Base-by-base conservation (phyloP, 1,284 basidiomycete species). In the Cerioporus squamosus region DNA sequence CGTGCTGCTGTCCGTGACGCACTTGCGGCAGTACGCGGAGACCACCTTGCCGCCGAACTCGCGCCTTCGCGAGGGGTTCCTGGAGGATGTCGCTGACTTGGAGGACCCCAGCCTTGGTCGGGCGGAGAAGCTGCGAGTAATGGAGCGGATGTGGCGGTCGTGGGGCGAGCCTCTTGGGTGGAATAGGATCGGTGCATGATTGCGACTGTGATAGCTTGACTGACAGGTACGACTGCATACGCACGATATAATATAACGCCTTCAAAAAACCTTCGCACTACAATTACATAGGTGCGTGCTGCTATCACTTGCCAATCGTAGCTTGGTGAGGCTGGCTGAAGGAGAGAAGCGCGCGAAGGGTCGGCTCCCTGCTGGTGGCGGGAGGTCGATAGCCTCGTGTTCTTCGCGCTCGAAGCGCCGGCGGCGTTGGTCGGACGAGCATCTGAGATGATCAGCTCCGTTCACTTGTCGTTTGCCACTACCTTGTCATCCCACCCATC, bases 61-160 rank as follows among this genome's bases (percentile, higher is more conserved):
- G n/a, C 77, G 84, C 18, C 72, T 90, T n/a, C 81, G 84, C 17
- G 81, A 88, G 57, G 89, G 88, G 1, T 95, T 97, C 74, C 73
- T 97, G 64, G 87, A 93, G 56, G 97, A 99, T 70, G 82, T 98
- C 1, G 78, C 81, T 15, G 90, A 95, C 72, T 74, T 98, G 51
- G 95, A 97, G 73, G 84, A 92, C 68, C 86, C 90, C 0, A 77
- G 74, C 53, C 70, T 95, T 49, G 82, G 82, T 9, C 79, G 87
- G 44, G 77, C 78, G 40, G 90, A 91, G 67, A 95, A 95, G 74
- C 72, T 93, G 67, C 75, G 80, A 49, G 88, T 95, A 5, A 80
- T 97, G 5, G 87, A 95, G 61, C 78, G 95, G 64, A 97, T 97
- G 87, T 97, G 95, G 95, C 85, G 90, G 62, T 89, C 85, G 59